A percentile compares a stretch with the other conserved stretches of the same genome.
Conservation (phyloP, 2,329 filamentous ascomycete species). For the Tetracladium maxilliforme region DNA sequence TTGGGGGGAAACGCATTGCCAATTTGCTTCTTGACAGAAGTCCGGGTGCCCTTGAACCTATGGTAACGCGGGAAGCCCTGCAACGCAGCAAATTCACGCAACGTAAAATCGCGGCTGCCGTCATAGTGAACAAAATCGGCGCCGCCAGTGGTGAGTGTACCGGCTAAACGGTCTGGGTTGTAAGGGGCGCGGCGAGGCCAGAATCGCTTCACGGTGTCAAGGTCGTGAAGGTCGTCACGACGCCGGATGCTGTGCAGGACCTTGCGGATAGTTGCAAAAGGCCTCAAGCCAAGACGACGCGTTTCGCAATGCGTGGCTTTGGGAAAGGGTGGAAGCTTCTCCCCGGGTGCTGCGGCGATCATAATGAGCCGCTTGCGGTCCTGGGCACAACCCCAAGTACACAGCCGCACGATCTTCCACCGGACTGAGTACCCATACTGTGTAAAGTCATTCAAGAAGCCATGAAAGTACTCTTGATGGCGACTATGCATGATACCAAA, state of each 20-base stretch:
- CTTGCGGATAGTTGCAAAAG: constrained; percentile 9
- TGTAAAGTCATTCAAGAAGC: constrained; percentile 49
- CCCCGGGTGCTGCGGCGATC: constrained; percentile 51
- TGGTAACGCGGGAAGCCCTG: constrained; percentile 55
- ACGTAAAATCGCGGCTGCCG: constrained; percentile 47
- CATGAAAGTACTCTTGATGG: constrained; percentile 39
- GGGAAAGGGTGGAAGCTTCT: constrained; percentile 53
- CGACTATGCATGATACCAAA: constrained; percentile 44
- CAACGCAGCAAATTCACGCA: constrained; percentile 52
- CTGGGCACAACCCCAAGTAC: constrained; percentile 10
- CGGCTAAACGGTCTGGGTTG: not conserved
- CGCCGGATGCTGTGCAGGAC: constrained; percentile 27
- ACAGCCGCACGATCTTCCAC: constrained; percentile 42
- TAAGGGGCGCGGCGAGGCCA: constrained; percentile 28
- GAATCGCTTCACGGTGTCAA: constrained; percentile 13
- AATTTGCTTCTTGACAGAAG: constrained; percentile 44
- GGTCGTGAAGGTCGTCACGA: constrained; percentile 11
- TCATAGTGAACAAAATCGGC: constrained; percentile 49
- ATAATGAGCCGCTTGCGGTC: constrained; percentile 30
- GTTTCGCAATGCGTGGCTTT: constrained; percentile 42
- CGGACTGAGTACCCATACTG: constrained; percentile 51
- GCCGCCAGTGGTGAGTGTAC: constrained; percentile 45
- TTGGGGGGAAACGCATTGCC: constrained; percentile 66
- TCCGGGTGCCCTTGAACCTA: constrained; percentile 29
- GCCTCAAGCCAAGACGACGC: constrained; percentile 6